Evolutionary conservation across 495 filamentous ascomycete species (phyloP), one percentile per base, ranked within the genome.

Genomic region (Letharia columbiana): DNA sequence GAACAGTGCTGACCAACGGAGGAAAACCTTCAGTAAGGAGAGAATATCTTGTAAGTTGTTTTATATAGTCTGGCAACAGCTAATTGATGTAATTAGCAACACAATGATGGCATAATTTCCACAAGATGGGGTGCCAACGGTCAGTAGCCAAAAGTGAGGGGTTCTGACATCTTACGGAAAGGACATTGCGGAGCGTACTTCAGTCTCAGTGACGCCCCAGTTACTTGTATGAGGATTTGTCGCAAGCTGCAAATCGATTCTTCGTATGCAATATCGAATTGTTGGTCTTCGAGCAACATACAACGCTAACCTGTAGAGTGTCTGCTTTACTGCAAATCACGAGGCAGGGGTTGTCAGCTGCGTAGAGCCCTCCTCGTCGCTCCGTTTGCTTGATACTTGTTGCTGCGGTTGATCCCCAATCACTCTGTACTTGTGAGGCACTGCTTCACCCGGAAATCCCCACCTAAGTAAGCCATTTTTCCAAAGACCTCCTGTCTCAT

Each of bases 391-490:
- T 52, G 8, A 12, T 44, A 15, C 44, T 20, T 47, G 5, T 47
- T 4, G 49, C 49, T 23, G 47, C 18, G 47, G n/a, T 12, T 50
- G 47, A 50, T 23, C 20, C 28, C 23, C 10, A 56, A 56, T 35
- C 31, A 7, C 1, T 18, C 52, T 56, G 52, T 56, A 56, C 15
- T 56, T 33, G 13, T 35, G 31, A 28, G 44, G 44, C 13, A 37
- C 15, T 33, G 20, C 17, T 11, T 47, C 41, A 49, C 33, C 40
- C 41, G 23, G 13, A 18, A 18, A 41, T 33, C 60, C 60, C 60
- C 42, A 62, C 60, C 60, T 50, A n/a, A 62, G 28, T 44, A 47
- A 37, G n/a, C 12, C 42, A 50, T 49, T 39, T 20, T 47, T 47
- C 42, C 42, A 37, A 35, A 7, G 5, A 18, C 8, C 4, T 15